Evolutionary conservation across 345 rosid genomes (phyloP).

Genomic region (Melaleuca alternifolia): DNA sequence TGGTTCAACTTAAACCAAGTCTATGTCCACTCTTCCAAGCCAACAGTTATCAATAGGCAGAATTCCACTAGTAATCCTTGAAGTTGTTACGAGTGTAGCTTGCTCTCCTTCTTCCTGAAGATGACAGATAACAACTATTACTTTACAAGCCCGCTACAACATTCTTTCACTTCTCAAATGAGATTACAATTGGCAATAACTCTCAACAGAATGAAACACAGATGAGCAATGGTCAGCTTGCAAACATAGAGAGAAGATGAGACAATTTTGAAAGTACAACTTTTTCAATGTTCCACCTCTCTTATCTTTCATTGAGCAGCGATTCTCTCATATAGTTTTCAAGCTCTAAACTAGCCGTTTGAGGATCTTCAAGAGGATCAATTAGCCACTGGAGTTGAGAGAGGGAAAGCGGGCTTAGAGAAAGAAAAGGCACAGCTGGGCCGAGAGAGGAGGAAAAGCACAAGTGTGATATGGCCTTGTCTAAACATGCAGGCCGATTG

Average conservation of each 20-base stretch:
- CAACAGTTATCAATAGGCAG: neutral
- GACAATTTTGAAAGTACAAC: no score
- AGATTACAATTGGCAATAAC: neutral
- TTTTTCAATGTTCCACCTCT: no score
- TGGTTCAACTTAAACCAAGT: neutral
- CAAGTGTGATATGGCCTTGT: no score
- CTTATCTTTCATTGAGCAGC: no score
- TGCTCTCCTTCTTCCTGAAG: neutral
- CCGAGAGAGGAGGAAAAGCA: no score
- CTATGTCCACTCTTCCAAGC: neutral
- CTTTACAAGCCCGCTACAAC: neutral
- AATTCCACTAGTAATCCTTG: neutral
- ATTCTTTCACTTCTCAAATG: neutral
- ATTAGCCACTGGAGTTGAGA: neutral
- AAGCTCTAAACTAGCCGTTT: neutral
- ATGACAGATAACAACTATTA: no score
- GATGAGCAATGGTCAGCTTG: no score
- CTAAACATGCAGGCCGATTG: no score
- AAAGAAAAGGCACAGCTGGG: no score
- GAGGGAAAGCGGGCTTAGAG: no score
- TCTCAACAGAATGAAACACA: neutral
- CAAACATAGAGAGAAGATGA: no score
- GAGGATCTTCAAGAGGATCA: no score
- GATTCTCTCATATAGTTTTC: neutral
- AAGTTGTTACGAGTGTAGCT: neutral